Conservation (phyloP, 345 rosid genomes). For the Eucalyptus viminalis region DNA sequence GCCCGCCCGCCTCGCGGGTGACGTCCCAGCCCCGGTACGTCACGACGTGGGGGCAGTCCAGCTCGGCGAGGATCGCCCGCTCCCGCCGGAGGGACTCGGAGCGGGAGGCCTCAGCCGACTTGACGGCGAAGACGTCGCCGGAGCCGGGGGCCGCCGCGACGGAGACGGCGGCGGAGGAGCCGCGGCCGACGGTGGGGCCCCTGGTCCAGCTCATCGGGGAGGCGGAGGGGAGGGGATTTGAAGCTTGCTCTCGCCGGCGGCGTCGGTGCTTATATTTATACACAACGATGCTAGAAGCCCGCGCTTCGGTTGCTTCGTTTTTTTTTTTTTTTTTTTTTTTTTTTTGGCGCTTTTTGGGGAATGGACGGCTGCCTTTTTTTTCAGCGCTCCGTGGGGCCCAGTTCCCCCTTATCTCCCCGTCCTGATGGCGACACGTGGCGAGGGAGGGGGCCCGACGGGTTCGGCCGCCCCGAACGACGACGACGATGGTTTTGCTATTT, state of each 20-base stretch:
- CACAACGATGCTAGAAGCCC: neutral
- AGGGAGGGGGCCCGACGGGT: neutral
- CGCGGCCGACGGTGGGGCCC: constrained; percentile 35
- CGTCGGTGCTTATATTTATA: neutral
- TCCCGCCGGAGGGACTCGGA: constrained; percentile 29
- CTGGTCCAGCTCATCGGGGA: constrained; percentile 43
- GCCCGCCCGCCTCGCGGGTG: constrained; percentile 34
- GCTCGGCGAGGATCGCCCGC: constrained; percentile 13
- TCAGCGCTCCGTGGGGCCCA: neutral
- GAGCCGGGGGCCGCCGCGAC: constrained; percentile 8
- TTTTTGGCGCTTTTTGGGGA: neutral
- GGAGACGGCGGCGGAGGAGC: constrained; percentile 46
- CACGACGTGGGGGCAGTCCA: constrained; percentile 47
- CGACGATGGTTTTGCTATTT: neutral
- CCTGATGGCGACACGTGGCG: constrained; percentile 15
- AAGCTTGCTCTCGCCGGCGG: neutral
- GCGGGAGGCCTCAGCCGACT: constrained; percentile 24
- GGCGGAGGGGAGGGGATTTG: neutral
- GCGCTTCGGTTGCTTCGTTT: neutral
- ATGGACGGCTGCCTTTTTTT: constrained; percentile 34
- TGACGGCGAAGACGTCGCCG: constrained; percentile 35
- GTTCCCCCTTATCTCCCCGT: neutral
- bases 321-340: no score
- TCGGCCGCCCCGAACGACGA: neutral
- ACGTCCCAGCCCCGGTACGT: constrained; percentile 49